These are phyloP conservation scores for Xylariales sp. DNA, from an alignment of 2,329 filamentous ascomycete species.

Conservation along the genomic window DNA sequence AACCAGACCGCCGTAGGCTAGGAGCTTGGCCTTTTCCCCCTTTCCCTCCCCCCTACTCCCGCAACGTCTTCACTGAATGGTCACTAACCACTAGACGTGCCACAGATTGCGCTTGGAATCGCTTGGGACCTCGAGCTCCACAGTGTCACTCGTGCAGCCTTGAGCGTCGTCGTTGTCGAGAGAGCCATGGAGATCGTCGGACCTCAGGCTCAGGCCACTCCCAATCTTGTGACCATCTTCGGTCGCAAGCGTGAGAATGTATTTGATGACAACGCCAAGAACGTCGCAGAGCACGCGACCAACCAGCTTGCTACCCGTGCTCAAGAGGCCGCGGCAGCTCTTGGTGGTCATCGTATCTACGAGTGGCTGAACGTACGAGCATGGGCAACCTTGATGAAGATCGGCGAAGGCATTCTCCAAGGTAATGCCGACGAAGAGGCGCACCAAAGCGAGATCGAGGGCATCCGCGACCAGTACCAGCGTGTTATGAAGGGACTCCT, in stretches of 20 bases:
- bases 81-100: too few species aligned
- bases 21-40: too few species aligned
- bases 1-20: too few species aligned
- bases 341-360: not conserved
- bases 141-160: conserved; percentile 42
- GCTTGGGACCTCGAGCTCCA: conserved; percentile 42
- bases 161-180: conserved; percentile 59
- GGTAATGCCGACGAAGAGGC: too few species aligned
- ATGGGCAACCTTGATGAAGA: too few species aligned
- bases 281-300: conserved; percentile 55
- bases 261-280: conserved; percentile 50
- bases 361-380: too few species aligned
- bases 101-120: conserved; percentile 54
- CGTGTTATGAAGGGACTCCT: not conserved
- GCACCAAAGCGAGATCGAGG: too few species aligned
- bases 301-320: conserved; percentile 47
- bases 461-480: too few species aligned
- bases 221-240: conserved; percentile 34
- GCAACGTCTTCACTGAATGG: too few species aligned
- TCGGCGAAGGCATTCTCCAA: too few species aligned
- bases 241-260: conserved; percentile 43
- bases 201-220: not conserved
- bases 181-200: conserved; percentile 40
- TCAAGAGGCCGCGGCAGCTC: not conserved
- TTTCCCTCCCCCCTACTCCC: too few species aligned